Base-by-base conservation (phyloP, 2,329 filamentous ascomycete species). In the Didymellaceae sp. region DNA sequence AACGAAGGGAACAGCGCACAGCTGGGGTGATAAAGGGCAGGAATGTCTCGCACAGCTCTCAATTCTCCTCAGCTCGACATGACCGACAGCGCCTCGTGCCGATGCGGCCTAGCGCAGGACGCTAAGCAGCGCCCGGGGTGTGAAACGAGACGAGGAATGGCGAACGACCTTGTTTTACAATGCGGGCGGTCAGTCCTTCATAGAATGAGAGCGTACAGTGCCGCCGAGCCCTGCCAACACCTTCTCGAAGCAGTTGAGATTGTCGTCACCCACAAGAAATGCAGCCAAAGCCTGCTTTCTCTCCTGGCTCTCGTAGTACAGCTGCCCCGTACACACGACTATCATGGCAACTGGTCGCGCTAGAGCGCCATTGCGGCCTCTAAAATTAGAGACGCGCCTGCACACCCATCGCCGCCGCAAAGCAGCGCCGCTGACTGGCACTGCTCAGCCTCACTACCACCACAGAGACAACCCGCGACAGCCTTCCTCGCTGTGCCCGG, bases 11-110 rank as follows among this genome's bases (percentile, higher is more conserved):
- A 48, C 39, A 59, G 62, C 57, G 55, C 64, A 63, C 62, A 55
- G 57, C 58, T 60, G 59, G 63, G 58, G 55, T 62, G 59, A 62
- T 65, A 65, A 64, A 63, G 52, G 52, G 44, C 39, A 47, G 50
- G 50, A 53, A 44, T 53, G 50, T 48, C 50, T 44, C 17, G 44
- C 50, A 44, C 50, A 44, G 44, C 50, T 53, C 38, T 46, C 48
- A 52, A 46, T 46, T 52, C 48, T 52, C 50, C 44, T 53, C 50
- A 53, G 50, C 50, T 53, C 39, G 39, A 53, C 32, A 20, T 52
- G 48, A 52, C 42, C 48, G 42, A 52, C 48, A 52, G 48, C 50
- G 50, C 50, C 50, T 48, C 44, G 39, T 28, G 1, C 44, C n/a
- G 5, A 40, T 40, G 13, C 20, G 44, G 32, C 21, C 43, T 53